phyloP scores from a whole-genome alignment of 2,329 filamentous ascomycete genomes.

The Stromatinia cepivora region DNA sequence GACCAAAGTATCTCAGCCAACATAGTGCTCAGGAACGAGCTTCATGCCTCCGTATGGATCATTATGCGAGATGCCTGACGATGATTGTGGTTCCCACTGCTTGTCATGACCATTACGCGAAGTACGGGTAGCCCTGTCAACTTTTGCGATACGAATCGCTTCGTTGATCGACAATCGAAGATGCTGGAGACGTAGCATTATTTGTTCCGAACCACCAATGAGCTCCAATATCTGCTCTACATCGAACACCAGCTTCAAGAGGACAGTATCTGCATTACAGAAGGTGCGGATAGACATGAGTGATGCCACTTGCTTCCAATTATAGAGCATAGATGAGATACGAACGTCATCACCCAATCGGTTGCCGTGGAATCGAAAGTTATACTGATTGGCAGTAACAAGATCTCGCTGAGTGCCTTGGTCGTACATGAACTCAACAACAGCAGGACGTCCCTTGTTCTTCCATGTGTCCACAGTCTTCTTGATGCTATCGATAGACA shows the following conservation, averaged over 20 bases:
- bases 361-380: conserved; percentile 48
- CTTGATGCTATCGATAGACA: conserved; percentile 38
- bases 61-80: conserved; percentile 18
- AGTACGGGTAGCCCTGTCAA: conserved; percentile 20
- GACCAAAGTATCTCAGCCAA: conserved; percentile 3
- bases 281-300: conserved; percentile 52
- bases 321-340: conserved; percentile 47
- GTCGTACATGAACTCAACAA: conserved; percentile 54
- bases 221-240: conserved; percentile 51
- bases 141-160: conserved; percentile 29
- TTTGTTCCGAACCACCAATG: conserved; percentile 41
- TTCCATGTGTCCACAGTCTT: conserved; percentile 43
- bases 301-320: conserved; percentile 49
- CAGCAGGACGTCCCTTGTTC: conserved; percentile 48
- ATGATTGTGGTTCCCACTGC: conserved; percentile 26
- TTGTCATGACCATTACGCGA: conserved; percentile 22
- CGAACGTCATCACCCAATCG: conserved; percentile 43
- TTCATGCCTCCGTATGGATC: conserved; percentile 33
- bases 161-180: conserved; percentile 34
- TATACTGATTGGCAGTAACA: conserved; percentile 48
- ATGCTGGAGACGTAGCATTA: conserved; percentile 37
- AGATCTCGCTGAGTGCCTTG: conserved; percentile 51
- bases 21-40: conserved; percentile 32
- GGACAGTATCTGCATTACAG: conserved; percentile 50
- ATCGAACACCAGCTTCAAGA: conserved; percentile 52